Evolutionary conservation across 2,329 filamentous ascomycete species (phyloP).

Genomic region (Thelonectria discophora): DNA sequence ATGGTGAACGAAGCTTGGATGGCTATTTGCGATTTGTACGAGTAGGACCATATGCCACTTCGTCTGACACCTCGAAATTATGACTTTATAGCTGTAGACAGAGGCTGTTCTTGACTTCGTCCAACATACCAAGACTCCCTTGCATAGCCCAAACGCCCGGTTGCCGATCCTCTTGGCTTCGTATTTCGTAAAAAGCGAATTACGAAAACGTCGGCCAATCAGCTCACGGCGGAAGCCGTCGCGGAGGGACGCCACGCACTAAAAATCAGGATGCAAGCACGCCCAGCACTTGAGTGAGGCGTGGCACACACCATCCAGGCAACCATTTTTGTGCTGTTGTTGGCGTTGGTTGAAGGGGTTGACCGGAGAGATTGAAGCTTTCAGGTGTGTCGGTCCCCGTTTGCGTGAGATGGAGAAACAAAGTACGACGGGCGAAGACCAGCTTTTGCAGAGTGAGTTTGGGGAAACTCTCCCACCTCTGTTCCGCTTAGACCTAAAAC

Average conservation of each 20-base stretch:
- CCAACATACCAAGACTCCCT: background rate
- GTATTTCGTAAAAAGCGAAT: slow-evolving; percentile 14
- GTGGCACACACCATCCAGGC: background rate
- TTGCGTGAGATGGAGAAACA: too few relatives aligned
- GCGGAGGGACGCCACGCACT: slow-evolving; percentile 8
- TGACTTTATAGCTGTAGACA: background rate
- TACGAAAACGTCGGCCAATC: slow-evolving; percentile 8
- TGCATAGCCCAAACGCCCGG: background rate
- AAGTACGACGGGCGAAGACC: too few relatives aligned
- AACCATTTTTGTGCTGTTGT: background rate
- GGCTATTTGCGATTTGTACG: background rate
- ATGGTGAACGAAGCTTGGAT: too few relatives aligned
- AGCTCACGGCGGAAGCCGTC: background rate
- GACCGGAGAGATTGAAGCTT: background rate
- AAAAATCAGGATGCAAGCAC: background rate
- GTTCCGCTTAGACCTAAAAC: too few relatives aligned
- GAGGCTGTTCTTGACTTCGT: background rate
- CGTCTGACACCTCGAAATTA: background rate
- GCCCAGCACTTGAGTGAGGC: background rate
- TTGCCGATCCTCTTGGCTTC: background rate
- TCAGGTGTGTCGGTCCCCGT: background rate
- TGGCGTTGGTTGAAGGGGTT: background rate
- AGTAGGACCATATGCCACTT: background rate
- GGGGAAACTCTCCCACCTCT: too few relatives aligned
- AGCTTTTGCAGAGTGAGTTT: too few relatives aligned